Evolutionary conservation across 495 filamentous ascomycete genomes (phyloP).

Genomic region (Friedmanniomyces simplex): DNA sequence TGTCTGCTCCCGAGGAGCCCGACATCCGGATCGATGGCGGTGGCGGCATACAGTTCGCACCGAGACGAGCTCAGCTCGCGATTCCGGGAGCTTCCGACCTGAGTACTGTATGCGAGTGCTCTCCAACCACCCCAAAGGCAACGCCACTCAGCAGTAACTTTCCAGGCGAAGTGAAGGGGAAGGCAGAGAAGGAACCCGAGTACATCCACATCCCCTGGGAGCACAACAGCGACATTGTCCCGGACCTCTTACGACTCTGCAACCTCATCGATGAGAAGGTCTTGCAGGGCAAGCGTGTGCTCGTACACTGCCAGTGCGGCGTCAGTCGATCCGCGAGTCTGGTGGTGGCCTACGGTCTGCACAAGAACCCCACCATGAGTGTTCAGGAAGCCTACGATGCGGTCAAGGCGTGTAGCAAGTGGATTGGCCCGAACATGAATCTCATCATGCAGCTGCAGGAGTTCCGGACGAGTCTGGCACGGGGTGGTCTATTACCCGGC

Average conservation of each 20-base stretch:
- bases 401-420: conserved; percentile 80
- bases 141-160: conserved; percentile 16
- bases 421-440: conserved; percentile 98
- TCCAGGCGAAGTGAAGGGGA: conserved; percentile 16
- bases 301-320: conserved; percentile 92
- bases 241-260: conserved; percentile 74
- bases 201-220: conserved; percentile 97
- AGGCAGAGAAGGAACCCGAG: conserved; percentile 51
- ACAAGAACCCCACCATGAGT: conserved; percentile 72
- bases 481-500: conserved; percentile 21
- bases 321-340: conserved; percentile 94
- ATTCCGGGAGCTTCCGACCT: conserved; percentile 16
- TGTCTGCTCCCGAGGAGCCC: conserved; percentile 8
- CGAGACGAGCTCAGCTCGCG: conserved; percentile 10
- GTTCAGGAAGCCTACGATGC: conserved; percentile 90
- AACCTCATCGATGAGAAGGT: conserved; percentile 74
- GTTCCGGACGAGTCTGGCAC: conserved; percentile 61
- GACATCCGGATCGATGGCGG: conserved; percentile 27
- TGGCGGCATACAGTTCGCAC: conserved; percentile 26
- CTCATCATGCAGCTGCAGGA: conserved; percentile 95
- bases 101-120: conserved; percentile 13
- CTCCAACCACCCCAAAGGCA: conserved; percentile 33
- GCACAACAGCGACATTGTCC: conserved; percentile 90
- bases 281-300: conserved; percentile 68
- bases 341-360: conserved; percentile 92